Conservation (phyloP, 1,284 basidiomycete genomes). For the Tilletia walkeri region DNA sequence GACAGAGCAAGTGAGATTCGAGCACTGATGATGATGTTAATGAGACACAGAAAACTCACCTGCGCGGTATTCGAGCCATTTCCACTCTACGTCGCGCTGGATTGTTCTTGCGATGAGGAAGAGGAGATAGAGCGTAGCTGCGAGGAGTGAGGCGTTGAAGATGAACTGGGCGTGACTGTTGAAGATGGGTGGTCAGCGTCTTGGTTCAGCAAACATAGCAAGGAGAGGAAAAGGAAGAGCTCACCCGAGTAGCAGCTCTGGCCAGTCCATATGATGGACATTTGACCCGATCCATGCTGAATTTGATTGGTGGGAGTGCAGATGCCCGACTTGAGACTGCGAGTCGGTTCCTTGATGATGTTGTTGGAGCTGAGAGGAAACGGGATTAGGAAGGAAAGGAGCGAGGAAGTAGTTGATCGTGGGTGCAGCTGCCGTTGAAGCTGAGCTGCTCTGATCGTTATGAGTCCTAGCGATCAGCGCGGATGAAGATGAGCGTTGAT, state of each 20-base stretch:
- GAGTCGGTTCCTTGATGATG: background rate
- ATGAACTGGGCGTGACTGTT: constrained; percentile 71
- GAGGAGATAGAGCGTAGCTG: constrained; percentile 79
- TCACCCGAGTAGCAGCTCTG: constrained; percentile 10
- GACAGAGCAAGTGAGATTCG: background rate
- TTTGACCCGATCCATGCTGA: background rate
- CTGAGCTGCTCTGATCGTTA: background rate
- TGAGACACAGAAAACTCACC: background rate
- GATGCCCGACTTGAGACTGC: background rate
- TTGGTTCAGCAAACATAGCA: background rate
- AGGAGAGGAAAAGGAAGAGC: background rate
- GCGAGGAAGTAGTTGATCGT: constrained; percentile 18
- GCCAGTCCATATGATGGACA: constrained; percentile 16
- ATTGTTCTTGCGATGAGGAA: constrained; percentile 84
- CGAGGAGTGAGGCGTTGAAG: constrained; percentile 84
- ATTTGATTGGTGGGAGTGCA: background rate
- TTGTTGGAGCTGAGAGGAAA: background rate
- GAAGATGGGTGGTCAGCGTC: background rate
- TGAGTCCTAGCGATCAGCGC: background rate
- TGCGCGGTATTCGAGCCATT: constrained; percentile 71
- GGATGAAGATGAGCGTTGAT: background rate
- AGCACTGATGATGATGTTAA: background rate
- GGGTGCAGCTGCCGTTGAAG: background rate
- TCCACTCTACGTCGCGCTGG: constrained; percentile 82
- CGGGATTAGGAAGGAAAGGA: background rate